Evolutionary conservation across 257 asterid species (phyloP).

Genomic region (Hygrophila difformis): DNA sequence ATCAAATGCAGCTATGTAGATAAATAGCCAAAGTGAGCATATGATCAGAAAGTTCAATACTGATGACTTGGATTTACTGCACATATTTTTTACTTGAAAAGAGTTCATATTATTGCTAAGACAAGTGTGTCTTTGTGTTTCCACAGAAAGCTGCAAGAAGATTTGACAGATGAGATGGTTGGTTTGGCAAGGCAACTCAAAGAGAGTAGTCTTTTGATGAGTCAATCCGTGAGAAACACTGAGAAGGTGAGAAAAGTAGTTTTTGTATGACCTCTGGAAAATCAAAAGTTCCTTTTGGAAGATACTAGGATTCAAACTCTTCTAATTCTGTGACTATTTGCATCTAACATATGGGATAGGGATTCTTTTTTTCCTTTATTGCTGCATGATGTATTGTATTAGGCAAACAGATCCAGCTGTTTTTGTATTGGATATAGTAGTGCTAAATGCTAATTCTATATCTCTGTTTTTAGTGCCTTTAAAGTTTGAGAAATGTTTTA

Average conservation of each 20-base stretch:
- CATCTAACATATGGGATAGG: no score
- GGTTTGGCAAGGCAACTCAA: conserved; percentile 79
- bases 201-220: conserved; percentile 82
- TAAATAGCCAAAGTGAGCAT: not conserved
- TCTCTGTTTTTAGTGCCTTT: no score
- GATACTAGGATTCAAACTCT: no score
- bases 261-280: conserved; percentile 1
- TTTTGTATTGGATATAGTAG: not conserved
- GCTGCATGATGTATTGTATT: no score
- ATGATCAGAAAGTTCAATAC: not conserved
- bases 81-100: not conserved
- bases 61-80: not conserved
- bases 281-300: not conserved
- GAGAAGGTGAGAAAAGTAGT: conserved; percentile 51
- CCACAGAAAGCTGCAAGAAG: conserved; percentile 84
- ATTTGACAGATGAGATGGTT: conserved; percentile 90
- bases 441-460: no score
- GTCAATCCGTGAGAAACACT: conserved; percentile 66
- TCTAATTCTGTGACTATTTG: no score
- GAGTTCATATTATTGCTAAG: not conserved
- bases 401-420: not conserved
- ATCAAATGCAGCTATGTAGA: not conserved
- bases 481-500: no score
- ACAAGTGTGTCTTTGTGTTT: not conserved
- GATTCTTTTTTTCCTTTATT: no score